A percentile compares a stretch with the other conserved stretches of the same genome.
These are phyloP conservation scores for Phytopythium vexans DNA, from an alignment of 352 stramenopile species.

Conservation along the genomic window DNA sequence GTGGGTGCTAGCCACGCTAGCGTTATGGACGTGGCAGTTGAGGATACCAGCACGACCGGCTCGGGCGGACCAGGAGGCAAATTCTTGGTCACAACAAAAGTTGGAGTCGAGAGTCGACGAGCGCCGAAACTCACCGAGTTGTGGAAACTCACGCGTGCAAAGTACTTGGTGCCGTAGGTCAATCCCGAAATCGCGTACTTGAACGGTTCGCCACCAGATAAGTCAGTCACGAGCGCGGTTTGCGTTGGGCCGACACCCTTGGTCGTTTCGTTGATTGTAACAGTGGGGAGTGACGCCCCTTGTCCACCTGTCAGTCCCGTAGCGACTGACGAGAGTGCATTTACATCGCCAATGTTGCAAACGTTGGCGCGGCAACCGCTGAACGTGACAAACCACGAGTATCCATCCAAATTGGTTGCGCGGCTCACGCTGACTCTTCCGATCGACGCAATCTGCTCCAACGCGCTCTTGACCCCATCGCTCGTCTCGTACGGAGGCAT, in stretches of 20 bases:
- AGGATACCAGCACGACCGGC: slow-evolving; percentile 87
- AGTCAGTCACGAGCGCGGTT: slow-evolving; percentile 62
- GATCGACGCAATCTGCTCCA: slow-evolving; percentile 49
- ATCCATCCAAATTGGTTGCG: slow-evolving; percentile 58
- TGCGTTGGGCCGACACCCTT: slow-evolving; percentile 47
- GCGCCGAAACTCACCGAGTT: slow-evolving; percentile 86
- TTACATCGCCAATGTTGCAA: slow-evolving; percentile 91
- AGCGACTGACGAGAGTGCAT: slow-evolving; percentile 37
- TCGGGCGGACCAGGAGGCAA: slow-evolving; percentile 82
- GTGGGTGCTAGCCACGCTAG: slow-evolving; percentile 89
- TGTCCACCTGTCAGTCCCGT: slow-evolving; percentile 46
- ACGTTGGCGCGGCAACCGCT: slow-evolving; percentile 77
- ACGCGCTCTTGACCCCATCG: slow-evolving; percentile 33
- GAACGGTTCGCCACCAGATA: slow-evolving; percentile 75
- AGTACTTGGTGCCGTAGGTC: slow-evolving; percentile 87
- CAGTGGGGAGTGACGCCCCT: slow-evolving; percentile 25
- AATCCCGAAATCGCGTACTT: slow-evolving; percentile 63
- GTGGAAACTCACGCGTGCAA: slow-evolving; percentile 87
- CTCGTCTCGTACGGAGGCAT: slow-evolving; percentile 58
- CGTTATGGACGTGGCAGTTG: slow-evolving; percentile 87
- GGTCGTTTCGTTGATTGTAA: slow-evolving; percentile 49
- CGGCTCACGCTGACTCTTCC: slow-evolving; percentile 65
- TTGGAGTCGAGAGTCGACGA: slow-evolving; percentile 59
- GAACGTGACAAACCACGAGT: slow-evolving; percentile 91
- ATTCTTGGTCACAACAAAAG: slow-evolving; percentile 84